phyloP scores from a whole-genome alignment of 208 protist species.

The Plasmodiophora brassicae region DNA sequence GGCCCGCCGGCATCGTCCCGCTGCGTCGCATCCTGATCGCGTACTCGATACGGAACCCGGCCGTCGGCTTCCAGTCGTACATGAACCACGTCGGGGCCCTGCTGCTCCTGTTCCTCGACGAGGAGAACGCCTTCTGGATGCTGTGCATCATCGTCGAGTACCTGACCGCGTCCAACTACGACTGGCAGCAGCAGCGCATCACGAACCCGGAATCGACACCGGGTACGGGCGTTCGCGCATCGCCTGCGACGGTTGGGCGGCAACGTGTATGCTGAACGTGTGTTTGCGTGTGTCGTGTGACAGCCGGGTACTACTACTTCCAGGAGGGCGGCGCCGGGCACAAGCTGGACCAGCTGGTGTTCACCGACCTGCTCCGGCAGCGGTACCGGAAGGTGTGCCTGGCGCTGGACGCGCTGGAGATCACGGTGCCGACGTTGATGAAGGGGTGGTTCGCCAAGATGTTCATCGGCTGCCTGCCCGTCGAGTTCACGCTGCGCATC shows the following conservation, averaged over 20 bases:
- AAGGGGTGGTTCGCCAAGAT: not conserved
- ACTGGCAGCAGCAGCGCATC: too few species aligned
- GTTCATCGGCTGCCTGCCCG: not conserved
- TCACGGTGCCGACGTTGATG: not conserved
- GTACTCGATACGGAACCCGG: slow-evolving; percentile 49
- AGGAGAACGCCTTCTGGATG: slow-evolving; percentile 64
- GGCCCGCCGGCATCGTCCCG: not conserved
- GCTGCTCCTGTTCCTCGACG: slow-evolving; percentile 60
- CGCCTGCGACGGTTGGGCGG: too few species aligned
- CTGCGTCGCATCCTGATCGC: slow-evolving; percentile 54
- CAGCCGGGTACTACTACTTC: too few species aligned
- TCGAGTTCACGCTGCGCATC: slow-evolving; percentile 9
- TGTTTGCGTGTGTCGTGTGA: too few species aligned
- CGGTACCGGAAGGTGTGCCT: not conserved
- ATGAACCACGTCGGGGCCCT: slow-evolving; percentile 66
- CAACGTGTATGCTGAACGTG: too few species aligned
- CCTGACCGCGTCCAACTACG: not conserved
- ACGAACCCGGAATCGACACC: too few species aligned
- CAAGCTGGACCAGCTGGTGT: not conserved
- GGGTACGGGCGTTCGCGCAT: too few species aligned
- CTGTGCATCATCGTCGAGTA: slow-evolving; percentile 51
- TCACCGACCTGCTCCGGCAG: not conserved
- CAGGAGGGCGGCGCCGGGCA: not conserved
- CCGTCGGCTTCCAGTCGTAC: slow-evolving; percentile 66
- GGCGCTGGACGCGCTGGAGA: not conserved